Conservation (phyloP, 139 green algal species). For the Monoraphidium neglectum region DNA sequence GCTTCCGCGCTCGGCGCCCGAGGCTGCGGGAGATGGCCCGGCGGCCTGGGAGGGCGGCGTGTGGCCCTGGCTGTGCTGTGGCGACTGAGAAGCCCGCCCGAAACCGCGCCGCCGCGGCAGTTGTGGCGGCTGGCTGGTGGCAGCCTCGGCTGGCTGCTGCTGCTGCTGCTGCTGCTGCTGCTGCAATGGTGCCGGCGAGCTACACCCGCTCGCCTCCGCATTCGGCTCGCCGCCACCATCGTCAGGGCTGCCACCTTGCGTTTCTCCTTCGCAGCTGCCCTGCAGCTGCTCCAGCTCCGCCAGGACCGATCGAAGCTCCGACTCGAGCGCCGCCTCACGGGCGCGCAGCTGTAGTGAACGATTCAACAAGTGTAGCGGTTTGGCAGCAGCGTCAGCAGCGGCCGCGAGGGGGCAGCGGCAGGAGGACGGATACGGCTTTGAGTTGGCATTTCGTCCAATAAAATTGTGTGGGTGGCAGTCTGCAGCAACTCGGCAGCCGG, state of each 20-base stretch:
- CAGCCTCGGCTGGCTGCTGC: background rate
- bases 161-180: slow-evolving; percentile 3
- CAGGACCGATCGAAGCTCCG: background rate
- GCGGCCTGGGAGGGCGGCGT: too few relatives aligned
- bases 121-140: slow-evolving; percentile 1
- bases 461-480: too few relatives aligned
- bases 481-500: too few relatives aligned
- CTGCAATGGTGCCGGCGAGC: background rate
- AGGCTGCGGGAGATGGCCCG: too few relatives aligned
- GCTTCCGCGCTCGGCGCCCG: too few relatives aligned
- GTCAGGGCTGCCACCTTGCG: background rate
- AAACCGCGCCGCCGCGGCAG: background rate
- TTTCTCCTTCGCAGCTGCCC: background rate
- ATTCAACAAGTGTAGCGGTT: too few relatives aligned
- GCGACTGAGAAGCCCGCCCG: too few relatives aligned
- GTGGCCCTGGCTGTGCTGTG: too few relatives aligned
- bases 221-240: background rate
- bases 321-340: background rate
- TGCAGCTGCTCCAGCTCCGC: background rate
- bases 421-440: background rate
- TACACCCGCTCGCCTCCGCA: too few relatives aligned
- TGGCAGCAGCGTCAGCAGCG: background rate
- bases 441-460: background rate
- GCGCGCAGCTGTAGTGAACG: background rate
- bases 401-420: background rate